A percentile compares a stretch with the other conserved stretches of the same genome.
Conservation (phyloP, 257 asterid species). For the Solanum gandarillasii region DNA sequence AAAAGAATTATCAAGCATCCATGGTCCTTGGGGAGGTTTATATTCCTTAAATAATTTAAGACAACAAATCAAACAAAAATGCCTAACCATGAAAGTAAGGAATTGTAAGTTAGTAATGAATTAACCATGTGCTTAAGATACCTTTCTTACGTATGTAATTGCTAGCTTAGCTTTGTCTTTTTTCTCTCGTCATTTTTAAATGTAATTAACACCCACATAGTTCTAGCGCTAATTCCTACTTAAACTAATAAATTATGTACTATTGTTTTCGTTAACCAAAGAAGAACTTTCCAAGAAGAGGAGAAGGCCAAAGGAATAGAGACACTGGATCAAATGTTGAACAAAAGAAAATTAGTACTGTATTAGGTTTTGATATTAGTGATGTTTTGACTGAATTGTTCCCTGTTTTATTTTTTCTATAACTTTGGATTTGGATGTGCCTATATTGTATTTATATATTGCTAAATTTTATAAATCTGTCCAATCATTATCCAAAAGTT, state of each 20-base stretch:
- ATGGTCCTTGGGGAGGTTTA: slow-evolving; percentile 12
- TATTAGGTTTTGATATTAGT: slow-evolving; percentile 12
- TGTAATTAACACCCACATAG: not conserved
- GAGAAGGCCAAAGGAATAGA: slow-evolving; percentile 35
- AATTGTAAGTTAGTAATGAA: not conserved
- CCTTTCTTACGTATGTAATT: not conserved
- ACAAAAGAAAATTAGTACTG: not conserved
- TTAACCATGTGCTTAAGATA: slow-evolving; percentile 42
- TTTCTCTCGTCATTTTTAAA: not conserved
- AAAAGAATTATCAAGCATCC: slow-evolving; percentile 34
- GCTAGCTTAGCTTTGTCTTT: not conserved
- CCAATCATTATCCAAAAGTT: slow-evolving; percentile 27
- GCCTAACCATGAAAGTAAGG: slow-evolving; percentile 44
- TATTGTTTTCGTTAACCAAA: not conserved
- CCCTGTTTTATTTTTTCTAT: not conserved
- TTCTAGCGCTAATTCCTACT: not conserved
- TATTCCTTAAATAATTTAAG: slow-evolving; percentile 6
- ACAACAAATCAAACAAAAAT: slow-evolving; percentile 53
- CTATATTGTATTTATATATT: not conserved
- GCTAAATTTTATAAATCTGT: not conserved
- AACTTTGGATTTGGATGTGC: slow-evolving; percentile 2
- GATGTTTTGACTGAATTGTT: slow-evolving; percentile 3
- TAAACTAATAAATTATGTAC: not conserved
- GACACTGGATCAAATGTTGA: slow-evolving; percentile 31
- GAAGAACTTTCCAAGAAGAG: slow-evolving; percentile 10